Evolutionary conservation across 768 basidiomycete genomes (phyloP).

Genomic region (Lactarius hengduanensis): DNA sequence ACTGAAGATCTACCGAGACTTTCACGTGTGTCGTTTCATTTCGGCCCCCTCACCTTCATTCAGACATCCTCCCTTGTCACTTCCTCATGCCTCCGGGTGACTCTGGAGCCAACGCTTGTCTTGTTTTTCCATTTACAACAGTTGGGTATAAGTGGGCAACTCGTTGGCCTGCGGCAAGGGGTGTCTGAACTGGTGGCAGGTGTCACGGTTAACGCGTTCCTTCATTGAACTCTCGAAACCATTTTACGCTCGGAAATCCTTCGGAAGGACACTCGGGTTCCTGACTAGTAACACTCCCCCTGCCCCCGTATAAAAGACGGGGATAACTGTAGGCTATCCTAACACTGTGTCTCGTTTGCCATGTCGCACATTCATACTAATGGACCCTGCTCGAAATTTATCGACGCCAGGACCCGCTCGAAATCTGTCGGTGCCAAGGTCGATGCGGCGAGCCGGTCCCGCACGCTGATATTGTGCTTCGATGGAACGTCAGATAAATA

Average conservation of each 20-base stretch:
- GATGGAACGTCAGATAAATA: constrained; percentile 21
- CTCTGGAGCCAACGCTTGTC: too few relatives aligned
- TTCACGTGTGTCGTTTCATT: not conserved
- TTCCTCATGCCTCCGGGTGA: too few relatives aligned
- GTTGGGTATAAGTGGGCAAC: too few relatives aligned
- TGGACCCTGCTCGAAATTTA: not conserved
- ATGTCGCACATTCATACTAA: not conserved
- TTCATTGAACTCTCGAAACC: too few relatives aligned
- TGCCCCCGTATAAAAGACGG: not conserved
- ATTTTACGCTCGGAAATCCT: too few relatives aligned
- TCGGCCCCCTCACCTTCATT: too few relatives aligned
- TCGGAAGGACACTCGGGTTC: not conserved
- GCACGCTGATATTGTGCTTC: constrained; percentile 23
- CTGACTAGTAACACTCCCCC: not conserved
- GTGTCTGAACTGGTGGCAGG: too few relatives aligned
- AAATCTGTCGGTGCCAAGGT: not conserved
- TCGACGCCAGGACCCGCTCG: not conserved
- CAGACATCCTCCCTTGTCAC: too few relatives aligned
- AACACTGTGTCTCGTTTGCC: not conserved
- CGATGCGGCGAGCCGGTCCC: not conserved
- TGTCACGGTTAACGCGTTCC: too few relatives aligned
- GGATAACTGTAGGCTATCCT: not conserved
- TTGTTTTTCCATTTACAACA: too few relatives aligned
- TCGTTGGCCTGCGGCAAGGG: too few relatives aligned
- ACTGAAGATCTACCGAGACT: not conserved